Base-by-base conservation (phyloP, 2,329 filamentous ascomycete genomes). In the Colletotrichum sp. region DNA sequence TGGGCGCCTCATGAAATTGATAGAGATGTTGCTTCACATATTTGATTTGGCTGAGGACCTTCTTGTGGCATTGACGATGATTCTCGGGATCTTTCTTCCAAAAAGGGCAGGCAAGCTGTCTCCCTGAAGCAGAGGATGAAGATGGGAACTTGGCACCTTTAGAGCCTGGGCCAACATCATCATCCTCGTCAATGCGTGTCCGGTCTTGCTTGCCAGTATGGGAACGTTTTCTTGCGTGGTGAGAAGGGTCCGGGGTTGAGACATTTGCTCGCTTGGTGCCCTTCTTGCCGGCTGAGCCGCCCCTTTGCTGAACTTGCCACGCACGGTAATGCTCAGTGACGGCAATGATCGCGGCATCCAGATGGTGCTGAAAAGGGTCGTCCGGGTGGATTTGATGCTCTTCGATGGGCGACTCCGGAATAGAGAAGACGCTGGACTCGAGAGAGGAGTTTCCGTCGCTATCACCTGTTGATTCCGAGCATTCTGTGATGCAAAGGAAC, bases 1-100 rank as follows among this genome's bases (percentile, higher is more conserved):
- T 78, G 8, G 77, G 76, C 18, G 77, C 77, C 27, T 76, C 71
- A 51, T 81, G 80, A n/a, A 72, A 77, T 38, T 78, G 70, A 9
- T 58, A 58, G 7, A 82, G 59, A 24, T 82, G 81, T 13, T 81
- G 79, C 59, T 82, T 81, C 16, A 82, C 79, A 33, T 81, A 78
- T 21, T 78, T 76, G n/a, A 81, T 76, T 8, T 73, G 72, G 9
- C 69, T 72, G n/a, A 83, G 69, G 36, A 76, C 78, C n/a, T 77
- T 78, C 16, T 69, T 73, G 55, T 79, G 81, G 66, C 81, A 82
- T 15, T 76, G 66, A 6, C 78, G 74, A 73, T 82, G 77, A 12
- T 73, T 68, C 5, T 75, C 69, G 2, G 76, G 77, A 29, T 81
- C 78, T n/a, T 77, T 77, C 63, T 82, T 82, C 65, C 78, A 81